A percentile compares a stretch with the other conserved stretches of the same genome.
Conservation (phyloP, 2,329 filamentous ascomycete genomes). For the Tolypocladium ovalisporum region DNA sequence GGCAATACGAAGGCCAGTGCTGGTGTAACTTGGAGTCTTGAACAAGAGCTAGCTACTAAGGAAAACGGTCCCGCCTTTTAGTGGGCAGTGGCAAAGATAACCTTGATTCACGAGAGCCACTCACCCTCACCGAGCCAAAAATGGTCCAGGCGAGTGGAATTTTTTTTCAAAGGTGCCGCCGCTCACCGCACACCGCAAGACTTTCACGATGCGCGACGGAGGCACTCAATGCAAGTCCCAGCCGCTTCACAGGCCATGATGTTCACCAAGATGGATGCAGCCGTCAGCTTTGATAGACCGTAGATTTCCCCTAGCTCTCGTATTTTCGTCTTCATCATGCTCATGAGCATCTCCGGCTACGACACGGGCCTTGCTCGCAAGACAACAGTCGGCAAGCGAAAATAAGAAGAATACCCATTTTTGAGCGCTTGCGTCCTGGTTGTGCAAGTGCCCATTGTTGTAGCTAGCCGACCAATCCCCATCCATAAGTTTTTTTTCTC, state of each 20-base stretch:
- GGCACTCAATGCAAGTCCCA: neutral
- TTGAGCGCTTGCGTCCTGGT: slow-evolving; percentile 7
- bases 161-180: neutral
- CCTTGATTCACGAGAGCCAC: neutral
- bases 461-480: slow-evolving; percentile 29
- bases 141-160: neutral
- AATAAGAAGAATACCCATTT: slow-evolving; percentile 25
- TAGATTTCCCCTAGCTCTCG: slow-evolving; percentile 19
- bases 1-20: neutral
- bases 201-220: neutral
- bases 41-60: neutral
- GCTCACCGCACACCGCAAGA: neutral
- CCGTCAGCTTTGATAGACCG: neutral
- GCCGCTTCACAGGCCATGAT: neutral
- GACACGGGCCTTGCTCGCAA: slow-evolving; percentile 19
- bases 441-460: slow-evolving; percentile 18
- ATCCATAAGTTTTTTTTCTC: slow-evolving; percentile 33
- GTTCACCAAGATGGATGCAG: neutral
- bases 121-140: neutral
- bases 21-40: neutral
- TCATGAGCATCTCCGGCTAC: slow-evolving; percentile 16
- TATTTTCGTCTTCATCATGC: slow-evolving; percentile 20
- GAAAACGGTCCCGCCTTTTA: neutral
- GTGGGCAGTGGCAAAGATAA: neutral
- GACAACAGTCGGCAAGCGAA: slow-evolving; percentile 23